These are phyloP conservation scores for Ophiosphaerella korrae DNA, from an alignment of 2,329 filamentous ascomycete genomes.

Conservation along the genomic window DNA sequence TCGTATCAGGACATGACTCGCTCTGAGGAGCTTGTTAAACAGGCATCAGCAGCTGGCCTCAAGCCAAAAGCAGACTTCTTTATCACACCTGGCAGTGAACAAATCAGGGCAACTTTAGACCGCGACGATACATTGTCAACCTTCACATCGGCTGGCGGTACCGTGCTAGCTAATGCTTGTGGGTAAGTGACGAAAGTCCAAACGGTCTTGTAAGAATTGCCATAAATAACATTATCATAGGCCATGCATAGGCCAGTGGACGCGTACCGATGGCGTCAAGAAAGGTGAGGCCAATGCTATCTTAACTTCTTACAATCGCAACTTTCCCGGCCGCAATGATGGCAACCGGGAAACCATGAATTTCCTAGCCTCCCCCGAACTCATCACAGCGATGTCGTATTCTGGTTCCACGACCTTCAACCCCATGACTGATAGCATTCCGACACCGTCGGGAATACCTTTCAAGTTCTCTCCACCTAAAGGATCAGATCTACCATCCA, in stretches of 20 bases:
- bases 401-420: constrained; percentile 94
- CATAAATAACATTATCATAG: constrained; percentile 40
- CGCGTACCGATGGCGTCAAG: constrained; percentile 79
- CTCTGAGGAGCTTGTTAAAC: constrained; percentile 88
- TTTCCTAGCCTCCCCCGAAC: constrained; percentile 94
- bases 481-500: constrained; percentile 65
- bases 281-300: constrained; percentile 94
- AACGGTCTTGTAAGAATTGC: background rate
- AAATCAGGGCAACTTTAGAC: constrained; percentile 92
- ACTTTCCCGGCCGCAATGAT: constrained; percentile 96
- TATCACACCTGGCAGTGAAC: constrained; percentile 94
- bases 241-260: constrained; percentile 94
- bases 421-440: constrained; percentile 84
- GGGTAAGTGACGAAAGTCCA: constrained; percentile 44
- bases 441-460: constrained; percentile 75
- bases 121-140: constrained; percentile 85
- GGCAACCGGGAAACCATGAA: constrained; percentile 98
- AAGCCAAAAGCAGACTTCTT: constrained; percentile 92
- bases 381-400: constrained; percentile 96
- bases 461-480: constrained; percentile 84
- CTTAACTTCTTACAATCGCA: constrained; percentile 96
- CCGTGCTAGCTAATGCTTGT: constrained; percentile 92
- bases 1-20: constrained; percentile 99
- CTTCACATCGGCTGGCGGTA: constrained; percentile 84
- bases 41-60: constrained; percentile 85